Conservation (phyloP, 202 grass and related monocot species). For the Eragrostis tef region DNA sequence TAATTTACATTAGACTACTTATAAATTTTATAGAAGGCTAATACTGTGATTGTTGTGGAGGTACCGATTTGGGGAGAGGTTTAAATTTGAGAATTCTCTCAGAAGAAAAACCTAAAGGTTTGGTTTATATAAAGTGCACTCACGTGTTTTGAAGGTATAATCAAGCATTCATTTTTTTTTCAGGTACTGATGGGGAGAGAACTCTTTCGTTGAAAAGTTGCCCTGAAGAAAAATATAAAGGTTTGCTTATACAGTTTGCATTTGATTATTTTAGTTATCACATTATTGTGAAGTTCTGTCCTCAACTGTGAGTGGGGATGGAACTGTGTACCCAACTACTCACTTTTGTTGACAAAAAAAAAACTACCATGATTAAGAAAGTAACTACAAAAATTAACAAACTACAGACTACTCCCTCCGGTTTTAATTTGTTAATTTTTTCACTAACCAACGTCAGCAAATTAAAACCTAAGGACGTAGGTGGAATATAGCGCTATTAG, state of each 20-base stretch:
- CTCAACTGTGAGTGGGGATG: background rate
- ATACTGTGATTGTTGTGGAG: no score
- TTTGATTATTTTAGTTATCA: background rate
- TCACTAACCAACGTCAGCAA: no score
- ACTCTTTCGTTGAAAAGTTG: background rate
- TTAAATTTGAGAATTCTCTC: background rate
- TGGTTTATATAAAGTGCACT: slow-evolving; percentile 29
- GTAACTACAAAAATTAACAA: background rate
- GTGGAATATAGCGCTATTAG: no score
- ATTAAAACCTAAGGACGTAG: no score
- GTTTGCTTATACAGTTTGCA: background rate
- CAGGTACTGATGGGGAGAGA: background rate
- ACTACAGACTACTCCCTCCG: no score
- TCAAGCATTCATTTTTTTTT: background rate
- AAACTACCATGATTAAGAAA: background rate
- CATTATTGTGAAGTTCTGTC: slow-evolving; percentile 2
- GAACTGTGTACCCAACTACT: background rate
- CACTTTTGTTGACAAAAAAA: background rate
- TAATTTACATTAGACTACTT: no score
- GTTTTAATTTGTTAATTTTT: no score
- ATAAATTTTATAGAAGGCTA: no score
- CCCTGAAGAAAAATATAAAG: slow-evolving; percentile 6
- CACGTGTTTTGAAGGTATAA: background rate
- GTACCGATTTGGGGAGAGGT: background rate
- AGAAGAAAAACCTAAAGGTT: slow-evolving; percentile 38